Conservation (phyloP, 345 rosid genomes). For the Euphorbia peplus region DNA sequence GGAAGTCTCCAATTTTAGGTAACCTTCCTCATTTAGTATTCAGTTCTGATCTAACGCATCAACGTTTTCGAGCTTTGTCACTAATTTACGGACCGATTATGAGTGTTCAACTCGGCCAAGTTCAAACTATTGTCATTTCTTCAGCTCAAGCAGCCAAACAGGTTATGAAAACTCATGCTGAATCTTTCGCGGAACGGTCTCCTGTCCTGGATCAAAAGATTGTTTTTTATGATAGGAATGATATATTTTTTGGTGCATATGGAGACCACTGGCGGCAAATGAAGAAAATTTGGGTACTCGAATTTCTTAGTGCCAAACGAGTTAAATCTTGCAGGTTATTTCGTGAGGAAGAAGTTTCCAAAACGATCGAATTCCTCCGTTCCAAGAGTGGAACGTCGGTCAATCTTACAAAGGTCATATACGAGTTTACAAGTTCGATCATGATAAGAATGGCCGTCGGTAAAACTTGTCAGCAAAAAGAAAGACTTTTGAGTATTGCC, state of each 20-base stretch:
- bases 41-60: slow-evolving; percentile 21
- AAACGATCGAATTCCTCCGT: slow-evolving; percentile 3
- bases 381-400: background rate
- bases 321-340: slow-evolving; percentile 19
- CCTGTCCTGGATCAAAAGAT: background rate
- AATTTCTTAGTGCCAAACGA: too few species aligned
- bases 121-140: slow-evolving; percentile 21
- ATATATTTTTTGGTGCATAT: slow-evolving; percentile 17
- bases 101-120: slow-evolving; percentile 27
- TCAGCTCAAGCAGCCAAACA: slow-evolving; percentile 26
- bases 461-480: slow-evolving; percentile 7
- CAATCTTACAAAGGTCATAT: slow-evolving; percentile 23
- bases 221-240: background rate
- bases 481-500: too few species aligned
- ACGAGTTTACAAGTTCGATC: background rate
- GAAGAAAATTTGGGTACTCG: slow-evolving; percentile 14
- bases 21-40: slow-evolving; percentile 29
- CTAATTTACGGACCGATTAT: too few species aligned
- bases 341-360: slow-evolving; percentile 20
- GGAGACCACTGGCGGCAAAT: slow-evolving; percentile 29
- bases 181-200: slow-evolving; percentile 27
- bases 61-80: slow-evolving; percentile 15
- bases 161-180: slow-evolving; percentile 28
- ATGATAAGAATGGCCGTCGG: slow-evolving; percentile 25
- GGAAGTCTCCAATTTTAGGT: slow-evolving; percentile 31